Base-by-base conservation (phyloP, 495 filamentous ascomycete genomes). In the Penicillium dipodomyicola region DNA sequence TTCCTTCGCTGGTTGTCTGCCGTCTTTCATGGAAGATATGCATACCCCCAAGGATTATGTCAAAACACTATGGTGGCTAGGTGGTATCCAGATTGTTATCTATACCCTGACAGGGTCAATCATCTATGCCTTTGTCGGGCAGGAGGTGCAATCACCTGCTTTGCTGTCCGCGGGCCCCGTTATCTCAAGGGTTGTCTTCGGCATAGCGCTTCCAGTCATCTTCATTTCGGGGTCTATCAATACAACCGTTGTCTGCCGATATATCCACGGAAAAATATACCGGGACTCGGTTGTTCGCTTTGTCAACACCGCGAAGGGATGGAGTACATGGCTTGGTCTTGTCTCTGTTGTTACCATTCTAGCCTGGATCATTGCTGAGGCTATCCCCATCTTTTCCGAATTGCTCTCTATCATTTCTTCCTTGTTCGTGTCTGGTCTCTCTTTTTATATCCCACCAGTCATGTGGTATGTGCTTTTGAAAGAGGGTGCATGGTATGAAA, bases 11-110 rank as follows among this genome's bases (percentile, higher is more conserved):
- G 84, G 77, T 57, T 86, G 71, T 75, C 83, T 74, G 77, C 86
- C 88, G 68, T 80, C 74, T 40, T 87, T 90, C 69, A 86, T 87
- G 72, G 78, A 82, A 49, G 87, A 89, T 68, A 85, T 89, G 80
- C 82, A 84, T 64, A 82, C 82, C 0, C 86, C 85, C 0, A 59
- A 63, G 40, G 82, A 87, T 63, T 87, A 76, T 56, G 66, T 71
- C 49, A 87, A 86, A 70, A 79, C 85, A 3, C 77, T 89, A 46
- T 74, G 73, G 56, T 58, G 78, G 29, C 78, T 86, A 7, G 83
- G 84, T 23, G 52, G 77, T 44, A 79, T 80, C 32, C 83, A 87
- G 59, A 84, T 83, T 27, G 55, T 80, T 55, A 80, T 89, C 43
- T 90, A 91, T 67, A 83, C 84, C 29, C 40, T 87, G 25, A 82